Evolutionary conservation across 352 stramenopile genomes (phyloP), one percentile per base, ranked within the genome.

Genomic region (Phytophthora multivora): DNA sequence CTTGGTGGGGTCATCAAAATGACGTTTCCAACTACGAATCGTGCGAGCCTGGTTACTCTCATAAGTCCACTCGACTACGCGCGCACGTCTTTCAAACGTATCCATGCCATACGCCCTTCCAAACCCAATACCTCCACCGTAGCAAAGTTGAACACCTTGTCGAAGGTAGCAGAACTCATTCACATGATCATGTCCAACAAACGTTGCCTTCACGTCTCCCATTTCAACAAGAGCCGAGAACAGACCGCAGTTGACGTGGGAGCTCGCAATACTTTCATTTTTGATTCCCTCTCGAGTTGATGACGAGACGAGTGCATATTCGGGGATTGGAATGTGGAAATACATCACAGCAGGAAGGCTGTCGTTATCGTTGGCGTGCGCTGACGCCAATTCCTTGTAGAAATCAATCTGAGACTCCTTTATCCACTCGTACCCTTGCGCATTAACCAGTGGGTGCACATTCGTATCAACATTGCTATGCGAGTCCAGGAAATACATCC

Each of bases 401-500:
- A 76, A 81, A 2, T 71, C 36, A 40, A 84, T 66, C 52, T 86
- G 79, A n/a, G 55, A 66, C 40, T 63, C 59, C 63, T 79, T 82
- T 57, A 88, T 73, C 65, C 67, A 83, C 46, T 84, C 76, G 47
- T 84, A 81, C 13, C 33, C 58, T 31, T 21, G 47, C 48, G 19
- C 38, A 35, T 63, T 56, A 5, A 78, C 48, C 28, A 69, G 57
- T 16, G 69, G 74, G 25, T 72, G 75, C 8, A 43, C 60, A 2
- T 30, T 8, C 4, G 48, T 63, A 52, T 86, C 52, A 6, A 80
- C 70, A n/a, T 63, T 67, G 9, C 47, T 57, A 35, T 75, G 60
- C 2, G 77, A 89, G 49, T 91, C 82, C 19, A 91, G 52, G 46
- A 91, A 89, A 66, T 91, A 91, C 79, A 91, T 86, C 23, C 75